Conservation (phyloP, 2,329 filamentous ascomycete species). For the Paracoccidioides brasiliensis region DNA sequence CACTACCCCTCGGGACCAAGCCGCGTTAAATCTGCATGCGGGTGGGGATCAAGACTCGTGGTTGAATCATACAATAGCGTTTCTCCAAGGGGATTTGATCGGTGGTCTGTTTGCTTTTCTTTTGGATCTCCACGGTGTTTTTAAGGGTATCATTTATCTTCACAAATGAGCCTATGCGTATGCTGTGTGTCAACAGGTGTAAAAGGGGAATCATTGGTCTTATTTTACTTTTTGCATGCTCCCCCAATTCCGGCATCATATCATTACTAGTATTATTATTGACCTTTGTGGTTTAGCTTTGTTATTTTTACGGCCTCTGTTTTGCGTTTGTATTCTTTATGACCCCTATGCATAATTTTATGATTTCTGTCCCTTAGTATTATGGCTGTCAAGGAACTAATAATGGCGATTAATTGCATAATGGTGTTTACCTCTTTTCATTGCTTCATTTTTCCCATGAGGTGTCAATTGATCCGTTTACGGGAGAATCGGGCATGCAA, state of each 20-base stretch:
- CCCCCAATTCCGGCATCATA: no score
- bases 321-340: neutral
- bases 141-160: neutral
- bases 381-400: neutral
- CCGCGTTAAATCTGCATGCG: constrained; percentile 27
- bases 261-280: neutral
- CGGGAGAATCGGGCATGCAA: neutral
- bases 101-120: neutral
- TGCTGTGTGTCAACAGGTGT: no score
- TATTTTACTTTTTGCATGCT: neutral
- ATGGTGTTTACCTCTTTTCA: neutral
- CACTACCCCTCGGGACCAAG: constrained; percentile 45
- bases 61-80: neutral
- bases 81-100: neutral
- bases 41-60: neutral
- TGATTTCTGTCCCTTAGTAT: neutral
- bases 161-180: no score
- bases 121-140: neutral
- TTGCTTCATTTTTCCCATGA: neutral
- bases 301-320: neutral
- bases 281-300: neutral
- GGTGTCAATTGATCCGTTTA: neutral
- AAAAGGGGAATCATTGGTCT: no score
- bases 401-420: neutral
- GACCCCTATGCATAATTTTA: neutral